These are phyloP conservation scores for Neurospora terricola DNA, from an alignment of 495 filamentous ascomycete genomes.

Conservation along the genomic window DNA sequence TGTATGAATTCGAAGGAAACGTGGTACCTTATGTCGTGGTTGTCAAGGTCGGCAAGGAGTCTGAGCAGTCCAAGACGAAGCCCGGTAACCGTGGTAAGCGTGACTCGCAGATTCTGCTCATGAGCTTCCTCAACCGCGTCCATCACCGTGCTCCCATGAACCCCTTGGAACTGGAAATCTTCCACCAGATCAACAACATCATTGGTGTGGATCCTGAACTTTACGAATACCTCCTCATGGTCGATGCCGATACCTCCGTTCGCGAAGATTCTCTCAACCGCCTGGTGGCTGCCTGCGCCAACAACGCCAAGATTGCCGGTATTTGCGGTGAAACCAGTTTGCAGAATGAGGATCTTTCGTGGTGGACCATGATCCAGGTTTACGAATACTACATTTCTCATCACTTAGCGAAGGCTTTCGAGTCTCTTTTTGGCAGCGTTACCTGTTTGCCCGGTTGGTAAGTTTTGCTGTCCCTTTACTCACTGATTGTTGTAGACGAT, in stretches of 20 bases:
- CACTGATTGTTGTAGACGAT: neutral
- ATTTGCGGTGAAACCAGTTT: slow-evolving; percentile 97
- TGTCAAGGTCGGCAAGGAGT: slow-evolving; percentile 95
- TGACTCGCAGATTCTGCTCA: slow-evolving; percentile 79
- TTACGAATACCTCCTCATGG: slow-evolving; percentile 95
- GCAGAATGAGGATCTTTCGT: slow-evolving; percentile 85
- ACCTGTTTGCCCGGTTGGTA: slow-evolving; percentile 98
- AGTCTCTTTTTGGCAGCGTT: slow-evolving; percentile 89
- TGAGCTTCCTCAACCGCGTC: slow-evolving; percentile 93
- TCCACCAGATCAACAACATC: slow-evolving; percentile 98
- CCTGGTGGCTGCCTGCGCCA: slow-evolving; percentile 83
- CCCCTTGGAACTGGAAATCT: slow-evolving; percentile 93
- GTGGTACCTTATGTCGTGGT: slow-evolving; percentile 94
- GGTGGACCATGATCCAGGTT: slow-evolving; percentile 99
- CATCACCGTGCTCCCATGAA: slow-evolving; percentile 91
- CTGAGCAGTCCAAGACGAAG: slow-evolving; percentile 82
- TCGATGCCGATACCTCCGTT: slow-evolving; percentile 95
- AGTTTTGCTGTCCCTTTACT: slow-evolving; percentile 24
- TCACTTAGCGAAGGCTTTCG: slow-evolving; percentile 87
- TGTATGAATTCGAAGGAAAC: slow-evolving; percentile 96
- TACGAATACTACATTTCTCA: slow-evolving; percentile 98
- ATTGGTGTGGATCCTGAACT: slow-evolving; percentile 96
- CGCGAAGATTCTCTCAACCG: slow-evolving; percentile 86
- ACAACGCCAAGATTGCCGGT: slow-evolving; percentile 91
- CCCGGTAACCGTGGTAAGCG: slow-evolving; percentile 97